Evolutionary conservation across 108 stramenopile species (phyloP), one percentile per base, ranked within the genome.

Genomic region (Bacterosira constricta): DNA sequence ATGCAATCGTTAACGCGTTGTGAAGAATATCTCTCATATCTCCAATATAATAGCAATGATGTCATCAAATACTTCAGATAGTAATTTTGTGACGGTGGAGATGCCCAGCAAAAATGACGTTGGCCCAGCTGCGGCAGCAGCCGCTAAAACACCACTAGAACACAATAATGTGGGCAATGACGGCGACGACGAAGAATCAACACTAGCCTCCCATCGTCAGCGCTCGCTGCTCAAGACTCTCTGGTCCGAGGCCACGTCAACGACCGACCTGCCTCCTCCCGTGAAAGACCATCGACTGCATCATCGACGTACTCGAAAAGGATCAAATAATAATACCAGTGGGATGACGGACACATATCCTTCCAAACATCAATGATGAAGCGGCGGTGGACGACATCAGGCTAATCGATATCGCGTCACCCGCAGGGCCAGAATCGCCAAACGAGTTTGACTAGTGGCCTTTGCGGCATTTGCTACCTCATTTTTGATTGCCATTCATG

Each of bases 241-340:
- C 0, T 77, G 75, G 75, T 55, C 60, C 46, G 75, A 77, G 66
- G 67, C 75, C 62, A 69, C 75, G 15, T 77, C 75, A 4, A 77
- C 75, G 13, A 69, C 75, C 4, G 55, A 68, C 34, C 18, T 77
- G 4, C 75, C 71, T 18, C 51, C 27, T 9, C 65, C 50, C 21
- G 47, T 25, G 9, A n/a, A 17, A 12, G 53, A 69, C 57, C 45
- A 53, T 32, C 35, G 63, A 3, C 59, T 68, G 67, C 75, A 69
- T 30, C 66, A 63, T 26, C 66, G 60, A 27, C 61, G 57, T 15
- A 41, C 39, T 7, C 31, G 31, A 49, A 37, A 2, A 17, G 58
- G 23, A 42, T 2, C 41, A 4, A 15, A 9, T 9, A 61, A 29
- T 3, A 37, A 46, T 31, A 46, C 42, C 42, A 17, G 15, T n/a